Percentiles rank a stretch among this genome's conserved stretches.
phyloP scores from a whole-genome alignment of 164 flowering plant species.

The Vitis vinifera region ASM3070453v1 NC_081809.1:5179001-5179500 shows the following conservation, averaged over 20 bases:
- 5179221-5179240: slow-evolving; percentile 23
- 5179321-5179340: slow-evolving; percentile 25
- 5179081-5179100: slow-evolving; percentile 22
- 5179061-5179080: slow-evolving; percentile 31
- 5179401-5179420: slow-evolving; percentile 28
- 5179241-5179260: slow-evolving; percentile 21
- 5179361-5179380: slow-evolving; percentile 20
- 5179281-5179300: slow-evolving; percentile 16
- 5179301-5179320: slow-evolving; percentile 20
- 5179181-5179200: slow-evolving; percentile 32
- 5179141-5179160: slow-evolving; percentile 21
- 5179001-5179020: slow-evolving; percentile 27
- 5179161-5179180: slow-evolving; percentile 26
- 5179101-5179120: slow-evolving; percentile 25
- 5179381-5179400: slow-evolving; percentile 27
- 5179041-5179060: slow-evolving; percentile 36
- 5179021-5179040: slow-evolving; percentile 24
- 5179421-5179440: slow-evolving; percentile 31
- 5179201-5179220: slow-evolving; percentile 23
- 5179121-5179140: slow-evolving; percentile 34
- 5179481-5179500: slow-evolving; percentile 18
- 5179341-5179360: slow-evolving; percentile 18
- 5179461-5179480: slow-evolving; percentile 30
- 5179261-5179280: slow-evolving; percentile 25
- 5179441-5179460: slow-evolving; percentile 22